Percentiles rank a stretch among this genome's conserved stretches.
Conservation (phyloP, 2,329 filamentous ascomycete species). For the Fusarium bactridioides region DNA sequence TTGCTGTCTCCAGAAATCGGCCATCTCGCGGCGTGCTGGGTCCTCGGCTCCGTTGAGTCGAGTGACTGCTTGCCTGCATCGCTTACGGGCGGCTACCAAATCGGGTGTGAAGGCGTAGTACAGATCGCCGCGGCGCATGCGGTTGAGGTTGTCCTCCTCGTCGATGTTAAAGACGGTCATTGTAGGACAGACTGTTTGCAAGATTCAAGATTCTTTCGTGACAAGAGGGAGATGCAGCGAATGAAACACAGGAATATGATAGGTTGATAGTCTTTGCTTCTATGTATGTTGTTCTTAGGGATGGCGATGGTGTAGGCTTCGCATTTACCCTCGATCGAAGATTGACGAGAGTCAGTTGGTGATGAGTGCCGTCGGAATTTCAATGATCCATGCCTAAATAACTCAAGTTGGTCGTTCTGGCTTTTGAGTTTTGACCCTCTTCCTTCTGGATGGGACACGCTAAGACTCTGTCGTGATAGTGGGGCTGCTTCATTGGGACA, state of each 20-base stretch:
- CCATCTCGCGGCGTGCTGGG: constrained; percentile 65
- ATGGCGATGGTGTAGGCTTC: not conserved
- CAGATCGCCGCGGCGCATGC: constrained; percentile 73
- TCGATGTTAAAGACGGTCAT: constrained; percentile 44
- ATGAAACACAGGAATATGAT: not conserved
- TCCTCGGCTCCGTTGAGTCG: constrained; percentile 71
- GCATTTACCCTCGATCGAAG: no score
- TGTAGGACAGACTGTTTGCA: no score
- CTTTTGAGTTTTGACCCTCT: not conserved
- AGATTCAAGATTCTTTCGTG: not conserved
- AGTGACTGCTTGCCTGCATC: constrained; percentile 67
- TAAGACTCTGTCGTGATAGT: not conserved
- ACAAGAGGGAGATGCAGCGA: no score
- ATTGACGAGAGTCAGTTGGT: no score
- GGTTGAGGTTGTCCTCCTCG: constrained; percentile 56
- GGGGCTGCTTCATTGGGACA: not conserved
- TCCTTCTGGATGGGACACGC: not conserved
- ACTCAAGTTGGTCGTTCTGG: not conserved
- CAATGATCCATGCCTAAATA: not conserved
- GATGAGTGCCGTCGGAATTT: not conserved
- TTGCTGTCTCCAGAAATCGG: constrained; percentile 78
- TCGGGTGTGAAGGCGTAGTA: constrained; percentile 78
- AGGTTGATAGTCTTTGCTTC: not conserved
- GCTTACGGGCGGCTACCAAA: constrained; percentile 67
- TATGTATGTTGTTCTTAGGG: not conserved